Conservation (phyloP, 768 basidiomycete species). For the Suillus sp. region DNA sequence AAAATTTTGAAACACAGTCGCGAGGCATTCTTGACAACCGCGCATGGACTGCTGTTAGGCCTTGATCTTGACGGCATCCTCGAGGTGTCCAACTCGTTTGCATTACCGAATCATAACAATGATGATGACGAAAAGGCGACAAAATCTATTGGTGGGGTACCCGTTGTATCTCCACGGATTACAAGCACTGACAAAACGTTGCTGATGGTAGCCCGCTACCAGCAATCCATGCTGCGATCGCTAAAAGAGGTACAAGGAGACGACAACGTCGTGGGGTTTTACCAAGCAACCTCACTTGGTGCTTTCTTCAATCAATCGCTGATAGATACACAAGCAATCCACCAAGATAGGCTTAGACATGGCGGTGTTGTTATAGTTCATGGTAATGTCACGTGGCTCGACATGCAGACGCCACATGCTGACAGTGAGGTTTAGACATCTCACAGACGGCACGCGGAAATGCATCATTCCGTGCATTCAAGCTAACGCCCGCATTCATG, state of each 20-base stretch:
- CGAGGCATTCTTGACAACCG: slow-evolving; percentile 71
- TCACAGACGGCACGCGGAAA: slow-evolving; percentile 81
- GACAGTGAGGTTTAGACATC: slow-evolving; percentile 53
- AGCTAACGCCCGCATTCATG: slow-evolving; percentile 76
- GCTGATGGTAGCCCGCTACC: slow-evolving; percentile 65
- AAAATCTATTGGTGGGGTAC: slow-evolving; percentile 66
- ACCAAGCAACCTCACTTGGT: slow-evolving; percentile 85
- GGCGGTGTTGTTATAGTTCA: slow-evolving; percentile 86
- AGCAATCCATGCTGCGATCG: slow-evolving; percentile 80
- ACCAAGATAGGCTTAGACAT: slow-evolving; percentile 83
- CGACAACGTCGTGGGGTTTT: slow-evolving; percentile 92
- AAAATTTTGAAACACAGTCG: slow-evolving; percentile 94
- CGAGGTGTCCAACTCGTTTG: slow-evolving; percentile 90
- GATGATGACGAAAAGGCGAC: slow-evolving; percentile 85
- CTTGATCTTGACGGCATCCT: slow-evolving; percentile 90
- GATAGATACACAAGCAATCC: slow-evolving; percentile 81
- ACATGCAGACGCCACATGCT: slow-evolving; percentile 6
- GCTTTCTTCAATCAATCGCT: slow-evolving; percentile 83
- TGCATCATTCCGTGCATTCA: slow-evolving; percentile 87
- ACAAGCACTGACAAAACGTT: slow-evolving; percentile 14
- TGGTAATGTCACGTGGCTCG: slow-evolving; percentile 45
- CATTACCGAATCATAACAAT: slow-evolving; percentile 68
- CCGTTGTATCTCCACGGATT: slow-evolving; percentile 11
- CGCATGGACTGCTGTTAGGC: slow-evolving; percentile 85
- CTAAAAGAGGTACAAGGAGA: slow-evolving; percentile 90